Conservation (phyloP, 305 asterid species). For the Ajuga reptans region DNA sequence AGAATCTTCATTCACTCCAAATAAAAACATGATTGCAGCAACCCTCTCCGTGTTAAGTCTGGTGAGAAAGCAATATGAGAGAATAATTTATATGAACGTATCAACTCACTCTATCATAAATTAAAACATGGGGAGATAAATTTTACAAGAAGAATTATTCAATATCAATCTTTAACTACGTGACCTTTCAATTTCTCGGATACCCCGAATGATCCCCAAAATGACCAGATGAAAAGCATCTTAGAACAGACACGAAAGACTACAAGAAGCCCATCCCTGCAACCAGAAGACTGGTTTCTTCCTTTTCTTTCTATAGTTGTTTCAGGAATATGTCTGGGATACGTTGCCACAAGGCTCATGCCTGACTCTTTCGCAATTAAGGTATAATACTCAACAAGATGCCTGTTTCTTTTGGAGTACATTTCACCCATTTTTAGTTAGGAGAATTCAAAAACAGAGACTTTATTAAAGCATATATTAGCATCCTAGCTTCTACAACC, state of each 20-base stretch:
- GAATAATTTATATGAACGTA: neutral
- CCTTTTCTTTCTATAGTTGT: neutral
- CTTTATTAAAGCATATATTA: neutral
- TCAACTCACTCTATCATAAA: constrained; percentile 4
- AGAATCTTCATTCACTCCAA: constrained; percentile 42
- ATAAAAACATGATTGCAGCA: constrained; percentile 60
- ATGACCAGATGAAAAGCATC: neutral
- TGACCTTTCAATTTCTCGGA: neutral
- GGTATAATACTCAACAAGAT: neutral
- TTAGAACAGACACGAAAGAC: neutral
- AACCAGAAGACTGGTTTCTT: neutral
- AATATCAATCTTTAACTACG: neutral
- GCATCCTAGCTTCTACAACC: neutral
- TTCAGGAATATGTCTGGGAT: neutral
- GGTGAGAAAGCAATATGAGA: constrained; percentile 27
- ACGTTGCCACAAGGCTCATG: neutral
- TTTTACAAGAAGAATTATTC: too few relatives aligned
- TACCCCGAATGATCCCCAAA: neutral
- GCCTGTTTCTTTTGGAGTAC: neutral
- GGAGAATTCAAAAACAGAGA: neutral
- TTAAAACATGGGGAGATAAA: neutral
- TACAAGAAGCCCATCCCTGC: neutral
- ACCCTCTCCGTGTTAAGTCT: constrained; percentile 57
- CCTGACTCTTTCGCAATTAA: neutral
- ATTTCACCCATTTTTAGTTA: neutral